Evolutionary conservation across 208 protist genomes (phyloP).

Genomic region (Trichomonas vaginalis): DNA sequence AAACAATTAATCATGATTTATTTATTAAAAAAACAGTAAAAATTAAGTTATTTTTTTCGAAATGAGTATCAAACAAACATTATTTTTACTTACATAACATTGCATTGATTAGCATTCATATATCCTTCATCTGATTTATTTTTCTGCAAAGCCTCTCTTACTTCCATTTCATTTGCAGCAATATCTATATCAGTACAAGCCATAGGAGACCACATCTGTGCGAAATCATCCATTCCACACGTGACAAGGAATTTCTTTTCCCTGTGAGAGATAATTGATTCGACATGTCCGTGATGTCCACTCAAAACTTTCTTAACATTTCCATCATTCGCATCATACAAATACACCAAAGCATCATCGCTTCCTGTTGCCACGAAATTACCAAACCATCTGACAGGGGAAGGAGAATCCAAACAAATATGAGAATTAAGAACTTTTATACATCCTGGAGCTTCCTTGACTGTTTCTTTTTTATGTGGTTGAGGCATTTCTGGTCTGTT

Average conservation of each 20-base stretch:
- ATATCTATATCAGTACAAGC: neutral
- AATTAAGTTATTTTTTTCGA: no score
- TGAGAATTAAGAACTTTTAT: neutral
- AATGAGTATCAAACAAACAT: no score
- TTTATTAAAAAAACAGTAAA: no score
- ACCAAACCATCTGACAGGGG: neutral
- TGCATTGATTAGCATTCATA: neutral
- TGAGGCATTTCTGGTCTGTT: neutral
- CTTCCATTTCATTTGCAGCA: neutral
- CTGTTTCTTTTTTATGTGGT: neutral
- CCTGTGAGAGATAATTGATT: neutral
- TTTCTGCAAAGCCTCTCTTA: neutral
- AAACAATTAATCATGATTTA: no score
- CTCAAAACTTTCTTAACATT: neutral
- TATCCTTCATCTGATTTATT: neutral
- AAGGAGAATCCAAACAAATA: neutral
- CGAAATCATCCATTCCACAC: neutral
- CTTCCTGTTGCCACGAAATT: neutral
- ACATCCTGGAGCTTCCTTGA: neutral
- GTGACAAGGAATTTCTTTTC: neutral
- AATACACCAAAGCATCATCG: neutral
- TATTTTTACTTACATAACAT: neutral
- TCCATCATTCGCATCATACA: neutral
- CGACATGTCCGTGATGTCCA: neutral
- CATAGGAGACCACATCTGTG: neutral